Evolutionary conservation across 495 filamentous ascomycete species (phyloP).

Genomic region (Lasiosphaeria ovina): DNA sequence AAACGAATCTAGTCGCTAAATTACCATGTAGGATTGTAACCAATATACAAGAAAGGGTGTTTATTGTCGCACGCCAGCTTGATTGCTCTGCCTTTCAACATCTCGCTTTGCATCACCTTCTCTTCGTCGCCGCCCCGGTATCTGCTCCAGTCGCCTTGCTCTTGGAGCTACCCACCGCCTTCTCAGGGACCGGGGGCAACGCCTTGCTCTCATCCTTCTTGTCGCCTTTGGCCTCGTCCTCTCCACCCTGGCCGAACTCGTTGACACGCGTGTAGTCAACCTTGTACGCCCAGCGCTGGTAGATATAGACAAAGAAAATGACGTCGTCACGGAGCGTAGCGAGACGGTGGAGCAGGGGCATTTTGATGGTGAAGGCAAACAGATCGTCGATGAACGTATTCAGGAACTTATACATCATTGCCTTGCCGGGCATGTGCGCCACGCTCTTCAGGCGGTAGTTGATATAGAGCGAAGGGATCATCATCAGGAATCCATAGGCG

Average conservation of each 20-base stretch:
- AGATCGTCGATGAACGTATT: conserved; percentile 68
- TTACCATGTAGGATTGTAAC: not conserved
- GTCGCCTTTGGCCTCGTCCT: conserved; percentile 66
- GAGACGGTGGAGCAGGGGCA: conserved; percentile 93
- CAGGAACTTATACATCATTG: conserved; percentile 97
- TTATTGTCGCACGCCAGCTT: not conserved
- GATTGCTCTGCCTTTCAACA: too few relatives aligned
- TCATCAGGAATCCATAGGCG: conserved; percentile 98
- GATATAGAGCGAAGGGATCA: conserved; percentile 96
- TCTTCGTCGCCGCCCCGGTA: conserved; percentile 47
- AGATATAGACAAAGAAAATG: conserved; percentile 98
- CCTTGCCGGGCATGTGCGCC: conserved; percentile 93
- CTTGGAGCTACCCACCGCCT: conserved; percentile 20
- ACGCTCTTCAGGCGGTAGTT: conserved; percentile 97
- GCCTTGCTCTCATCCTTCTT: conserved; percentile 29
- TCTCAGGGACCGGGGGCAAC: conserved; percentile 11
- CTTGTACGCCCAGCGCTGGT: conserved; percentile 91
- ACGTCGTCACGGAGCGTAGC: conserved; percentile 93
- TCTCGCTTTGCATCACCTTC: conserved; percentile 34
- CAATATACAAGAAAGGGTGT: not conserved
- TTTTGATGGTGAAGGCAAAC: conserved; percentile 98
- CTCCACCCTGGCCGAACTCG: conserved; percentile 96
- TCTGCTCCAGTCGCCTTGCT: conserved; percentile 44
- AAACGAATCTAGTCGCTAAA: too few relatives aligned
- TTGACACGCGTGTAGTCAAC: conserved; percentile 91